phyloP scores from a whole-genome alignment of 2,329 filamentous ascomycete genomes.

The Fusarium proliferatum region DNA sequence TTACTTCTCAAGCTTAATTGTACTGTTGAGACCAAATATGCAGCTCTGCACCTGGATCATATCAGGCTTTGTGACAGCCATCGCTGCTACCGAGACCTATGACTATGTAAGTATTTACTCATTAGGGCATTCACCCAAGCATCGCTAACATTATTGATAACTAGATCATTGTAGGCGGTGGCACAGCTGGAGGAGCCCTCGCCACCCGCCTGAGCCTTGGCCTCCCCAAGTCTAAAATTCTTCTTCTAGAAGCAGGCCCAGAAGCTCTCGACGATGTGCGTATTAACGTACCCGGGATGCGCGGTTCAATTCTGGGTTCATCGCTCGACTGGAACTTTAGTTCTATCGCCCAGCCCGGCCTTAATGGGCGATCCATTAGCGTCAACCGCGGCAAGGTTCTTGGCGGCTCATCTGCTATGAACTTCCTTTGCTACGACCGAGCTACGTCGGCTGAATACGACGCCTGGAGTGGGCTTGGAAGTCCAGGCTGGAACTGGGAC shows the following conservation, averaged over 20 bases:
- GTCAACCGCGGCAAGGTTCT: background rate
- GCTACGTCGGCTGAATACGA: background rate
- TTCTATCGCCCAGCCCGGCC: background rate
- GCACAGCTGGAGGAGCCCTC: background rate
- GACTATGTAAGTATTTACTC: background rate
- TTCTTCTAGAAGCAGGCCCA: background rate
- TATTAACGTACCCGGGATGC: background rate
- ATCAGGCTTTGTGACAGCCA: background rate
- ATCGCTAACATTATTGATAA: fast-evolving
- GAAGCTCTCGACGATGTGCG: background rate
- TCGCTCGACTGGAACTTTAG: background rate
- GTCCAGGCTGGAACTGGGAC: background rate
- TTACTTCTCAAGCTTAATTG: fast-evolving
- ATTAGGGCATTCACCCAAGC: fast-evolving
- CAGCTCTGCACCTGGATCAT: background rate
- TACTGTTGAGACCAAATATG: background rate
- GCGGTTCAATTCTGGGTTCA: background rate
- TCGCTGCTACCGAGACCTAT: background rate
- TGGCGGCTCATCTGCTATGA: background rate
- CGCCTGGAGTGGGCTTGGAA: background rate
- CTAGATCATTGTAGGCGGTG: background rate
- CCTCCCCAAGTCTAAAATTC: background rate
- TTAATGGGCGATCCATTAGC: background rate
- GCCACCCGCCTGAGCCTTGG: background rate
- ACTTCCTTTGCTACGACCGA: background rate